Evolutionary conservation across 208 protist species (phyloP).

Genomic region (Leishmania martiniquensis): DNA sequence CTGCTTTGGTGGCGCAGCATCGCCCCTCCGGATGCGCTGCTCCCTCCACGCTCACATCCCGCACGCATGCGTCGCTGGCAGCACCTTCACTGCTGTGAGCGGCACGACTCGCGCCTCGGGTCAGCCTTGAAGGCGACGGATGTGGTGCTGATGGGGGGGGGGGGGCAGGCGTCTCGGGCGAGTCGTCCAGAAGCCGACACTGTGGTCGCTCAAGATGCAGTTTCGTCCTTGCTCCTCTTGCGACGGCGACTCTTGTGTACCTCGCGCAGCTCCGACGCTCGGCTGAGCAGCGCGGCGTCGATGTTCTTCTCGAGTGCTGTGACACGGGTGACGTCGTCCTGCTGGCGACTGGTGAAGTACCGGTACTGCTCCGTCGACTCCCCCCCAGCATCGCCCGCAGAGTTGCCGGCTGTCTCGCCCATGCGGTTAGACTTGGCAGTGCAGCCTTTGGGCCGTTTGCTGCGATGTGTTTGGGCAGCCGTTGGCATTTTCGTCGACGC

Average conservation of each 20-base stretch:
- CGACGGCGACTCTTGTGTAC: slow-evolving; percentile 24
- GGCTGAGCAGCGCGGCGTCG: slow-evolving; percentile 33
- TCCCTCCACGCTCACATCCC: neutral
- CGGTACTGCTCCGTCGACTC: slow-evolving; percentile 36
- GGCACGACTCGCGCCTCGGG: neutral
- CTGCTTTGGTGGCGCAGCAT: neutral
- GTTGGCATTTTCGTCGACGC: neutral
- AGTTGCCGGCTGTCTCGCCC: neutral
- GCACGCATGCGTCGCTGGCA: neutral
- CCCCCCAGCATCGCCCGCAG: neutral
- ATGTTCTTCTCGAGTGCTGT: slow-evolving; percentile 54
- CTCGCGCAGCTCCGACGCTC: slow-evolving; percentile 34
- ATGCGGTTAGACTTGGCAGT: neutral
- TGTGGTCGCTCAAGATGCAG: neutral
- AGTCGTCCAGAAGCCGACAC: neutral
- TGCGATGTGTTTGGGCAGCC: neutral
- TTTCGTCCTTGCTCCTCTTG: slow-evolving; percentile 11
- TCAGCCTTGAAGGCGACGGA: neutral
- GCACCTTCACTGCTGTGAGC: neutral
- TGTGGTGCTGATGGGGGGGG: neutral
- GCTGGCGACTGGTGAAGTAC: slow-evolving; percentile 67
- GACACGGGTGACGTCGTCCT: slow-evolving; percentile 50
- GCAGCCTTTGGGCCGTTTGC: neutral
- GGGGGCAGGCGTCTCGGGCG: neutral
- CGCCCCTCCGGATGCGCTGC: neutral